Evolutionary conservation across 129 eudicot species (phyloP), one percentile per base, ranked within the genome.

Genomic region (Flaveria brownii): DNA sequence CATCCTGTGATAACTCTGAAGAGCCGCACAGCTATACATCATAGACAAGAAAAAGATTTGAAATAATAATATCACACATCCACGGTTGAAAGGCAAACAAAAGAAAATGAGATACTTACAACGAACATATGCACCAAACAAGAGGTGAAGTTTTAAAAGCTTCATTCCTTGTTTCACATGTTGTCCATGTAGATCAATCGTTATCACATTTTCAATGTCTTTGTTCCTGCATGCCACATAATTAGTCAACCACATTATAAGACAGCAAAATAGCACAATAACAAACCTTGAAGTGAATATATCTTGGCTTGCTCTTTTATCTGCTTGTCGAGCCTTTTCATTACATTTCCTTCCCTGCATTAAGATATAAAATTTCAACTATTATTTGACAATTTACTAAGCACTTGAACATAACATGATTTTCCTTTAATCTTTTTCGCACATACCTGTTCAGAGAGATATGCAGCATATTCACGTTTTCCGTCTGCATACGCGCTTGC

Each of bases 131-230:
- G 99, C 96, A 73, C 96, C 99, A 84, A 95, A 95, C 36, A 95
- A 70, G 28, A 95, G 88, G 82, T 95, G 99, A 80, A 91, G 93
- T 84, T 95, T 95, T 57, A 95, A 77, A 69, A 95, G 86, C 79
- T 85, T 89, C 96, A 95, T 89, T 18, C 94, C 99, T 78, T 80
- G 97, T 85, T 95, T 95, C 77, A 95, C 91, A 56, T 95, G 99
- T 77, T 95, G 99, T 64, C 99, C 99, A 69, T 95, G 99, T 71
- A 95, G 85, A 88, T 95, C 99, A 26, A 95, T 89, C 6, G 99
- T 91, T 78, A 95, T 84, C 82, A 85, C 56, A 75, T 95, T 95
- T 77, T 89, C 96, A 45, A 89, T 76, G 70, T 55, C 51, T 82
- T 91, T 87, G 91, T 95, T 95, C 84, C 99, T 95, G 93, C 82